Base-by-base conservation (phyloP, 2,329 filamentous ascomycete species). In the Dryadomyces quercivorus region DNA sequence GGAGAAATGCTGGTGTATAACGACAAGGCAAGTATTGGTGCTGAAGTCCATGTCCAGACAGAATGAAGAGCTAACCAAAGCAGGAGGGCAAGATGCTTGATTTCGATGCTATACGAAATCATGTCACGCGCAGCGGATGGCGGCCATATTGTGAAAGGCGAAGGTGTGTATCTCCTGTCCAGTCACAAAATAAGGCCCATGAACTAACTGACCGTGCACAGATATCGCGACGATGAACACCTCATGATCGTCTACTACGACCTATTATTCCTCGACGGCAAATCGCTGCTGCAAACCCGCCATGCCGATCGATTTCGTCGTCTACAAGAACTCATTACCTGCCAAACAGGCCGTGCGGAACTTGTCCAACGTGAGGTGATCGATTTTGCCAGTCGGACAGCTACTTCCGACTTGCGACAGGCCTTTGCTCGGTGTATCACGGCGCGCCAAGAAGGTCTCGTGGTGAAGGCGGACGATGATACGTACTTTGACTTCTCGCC, bases 1-100 rank as follows among this genome's bases (percentile, higher is more conserved):
- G 89, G 88, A 2, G 91, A 96, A 63, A 70, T 95, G 53, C 75
- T 93, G 6, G 84, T 92, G 1, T 94, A 84, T 67, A 87, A 80
- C 63, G 82, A 88, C 52, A 70, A 73, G 61, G 76, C 75, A 36
- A 42, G 34, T 22, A 1, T 18, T 7, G 16, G 5, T 47, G 1
- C 21, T 46, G 38, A 6, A 16, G 7, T 18, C 2, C 16, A n/a
- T 40, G 36, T 40, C 15, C 12, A 40, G 15, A 13, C 3, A 13
- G 36, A 8, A 3, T 40, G 4, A 8, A 40, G 16, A 43, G 44
- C 22, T 31, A 50, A 50, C 16, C 8, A 2, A 20, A 3, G 21
- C 50, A 80, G 68, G 73, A 84, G 46, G 68, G 76, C 21, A 77
- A 73, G 42, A 81, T 94, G 3, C 69, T 89, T 46, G 82, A 82